A percentile compares a stretch with the other conserved stretches of the same genome.
These are phyloP conservation scores for Globisporangium paddicum DNA, from an alignment of 352 stramenopile species.

Conservation along the genomic window DNA sequence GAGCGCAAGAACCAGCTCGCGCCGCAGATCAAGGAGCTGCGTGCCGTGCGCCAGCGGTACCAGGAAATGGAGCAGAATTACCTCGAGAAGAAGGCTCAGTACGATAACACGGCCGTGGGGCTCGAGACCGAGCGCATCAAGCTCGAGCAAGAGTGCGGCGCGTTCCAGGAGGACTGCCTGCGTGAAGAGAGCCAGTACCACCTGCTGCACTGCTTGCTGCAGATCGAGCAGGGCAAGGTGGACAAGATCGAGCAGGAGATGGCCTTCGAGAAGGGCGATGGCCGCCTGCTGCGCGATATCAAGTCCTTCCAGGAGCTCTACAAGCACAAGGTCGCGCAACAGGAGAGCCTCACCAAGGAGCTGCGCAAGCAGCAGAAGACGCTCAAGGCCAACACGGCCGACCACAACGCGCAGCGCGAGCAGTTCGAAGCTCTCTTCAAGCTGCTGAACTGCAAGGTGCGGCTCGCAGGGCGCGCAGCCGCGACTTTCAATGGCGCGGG, in stretches of 20 bases:
- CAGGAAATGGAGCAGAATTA: constrained; percentile 89
- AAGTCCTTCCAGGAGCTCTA: constrained; percentile 88
- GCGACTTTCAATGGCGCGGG: constrained; percentile 10
- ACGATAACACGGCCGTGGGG: constrained; percentile 86
- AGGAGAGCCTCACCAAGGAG: constrained; percentile 88
- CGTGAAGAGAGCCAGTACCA: constrained; percentile 88
- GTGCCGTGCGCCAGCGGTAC: constrained; percentile 82
- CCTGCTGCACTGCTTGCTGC: constrained; percentile 67
- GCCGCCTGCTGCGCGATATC: constrained; percentile 83
- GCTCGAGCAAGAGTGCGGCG: constrained; percentile 87
- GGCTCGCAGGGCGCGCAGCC: constrained; percentile 30
- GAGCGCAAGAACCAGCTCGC: constrained; percentile 91
- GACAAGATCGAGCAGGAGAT: constrained; percentile 86
- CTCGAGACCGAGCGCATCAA: constrained; percentile 88
- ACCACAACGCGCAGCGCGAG: constrained; percentile 72
- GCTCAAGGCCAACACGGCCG: constrained; percentile 76
- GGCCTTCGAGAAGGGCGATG: constrained; percentile 79
- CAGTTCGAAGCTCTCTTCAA: constrained; percentile 85
- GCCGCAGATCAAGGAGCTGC: constrained; percentile 91
- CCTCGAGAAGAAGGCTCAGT: constrained; percentile 82
- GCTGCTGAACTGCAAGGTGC: constrained; percentile 77
- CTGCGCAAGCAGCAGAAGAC: constrained; percentile 88
- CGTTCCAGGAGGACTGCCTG: constrained; percentile 86
- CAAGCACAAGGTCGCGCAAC: constrained; percentile 89
- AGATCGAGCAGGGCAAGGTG: constrained; percentile 68